Base-by-base conservation (phyloP, 345 rosid genomes). In the Eucalyptus microcorys region DNA sequence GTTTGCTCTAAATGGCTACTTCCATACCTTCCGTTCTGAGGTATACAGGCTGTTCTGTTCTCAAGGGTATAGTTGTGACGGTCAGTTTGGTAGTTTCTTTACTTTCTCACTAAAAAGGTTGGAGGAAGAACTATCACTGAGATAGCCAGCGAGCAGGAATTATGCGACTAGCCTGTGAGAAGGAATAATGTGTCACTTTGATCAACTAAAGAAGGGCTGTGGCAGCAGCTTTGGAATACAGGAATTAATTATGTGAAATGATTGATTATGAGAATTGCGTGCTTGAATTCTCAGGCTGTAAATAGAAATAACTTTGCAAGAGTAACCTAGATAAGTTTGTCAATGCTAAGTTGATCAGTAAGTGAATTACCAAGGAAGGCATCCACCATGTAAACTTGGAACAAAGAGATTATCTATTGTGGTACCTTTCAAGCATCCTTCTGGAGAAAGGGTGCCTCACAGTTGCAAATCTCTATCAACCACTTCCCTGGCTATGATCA, bases 11-110 rank as follows among this genome's bases (percentile, higher is more conserved):
- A 96, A 96, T 27, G 99, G 99, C 37, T 96, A 97, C 93, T 97
- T 97, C 61, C 99, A 97, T 89, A 91, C 95, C 84, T 91, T 97
- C 91, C 99, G 98, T 86, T 97, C 99, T 85, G 99, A 97, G 99
- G 99, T 97, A 93, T 89, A 49, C 42, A 49, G 12, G 49, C 49
- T 55, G 52, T 87, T 50, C 86, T 49, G 49, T 86, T 64, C 49
- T 40, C 50, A 8, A 15, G 40, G 87, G 26, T 85, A 84, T 47
- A n/a, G 49, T 34, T n/a, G 10, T 85, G 43, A 85, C 8, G 7
- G 59, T 30, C 34, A n/a, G 24, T 47, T 47, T 85, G 87, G 40
- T 30, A 15, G 52, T 85, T 10, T 26, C 53, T 85, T 49, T 24
- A 16, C 59, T n/a, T 49, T 49, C 40, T 16, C 57, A 11, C 37